phyloP scores from a whole-genome alignment of 139 green algal species.

The Chlorella ohadii region DNA sequence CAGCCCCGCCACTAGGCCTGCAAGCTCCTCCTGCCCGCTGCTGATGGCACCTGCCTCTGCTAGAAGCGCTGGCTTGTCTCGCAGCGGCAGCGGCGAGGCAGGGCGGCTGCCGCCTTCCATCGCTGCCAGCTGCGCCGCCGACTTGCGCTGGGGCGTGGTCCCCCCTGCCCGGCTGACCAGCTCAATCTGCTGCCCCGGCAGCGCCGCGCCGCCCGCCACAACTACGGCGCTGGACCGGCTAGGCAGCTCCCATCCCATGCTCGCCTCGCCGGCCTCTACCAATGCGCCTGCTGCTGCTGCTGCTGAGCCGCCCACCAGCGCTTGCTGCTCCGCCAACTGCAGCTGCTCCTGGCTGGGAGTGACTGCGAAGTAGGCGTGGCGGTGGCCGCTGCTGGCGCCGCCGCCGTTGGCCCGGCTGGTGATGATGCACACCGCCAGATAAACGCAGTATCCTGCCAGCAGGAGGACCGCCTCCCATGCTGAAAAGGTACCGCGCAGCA shows the following conservation, averaged over 20 bases:
- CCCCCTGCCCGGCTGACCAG: conserved; percentile 2
- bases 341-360: conserved; percentile 9
- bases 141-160: background rate
- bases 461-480: conserved; percentile 28
- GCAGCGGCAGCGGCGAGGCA: background rate
- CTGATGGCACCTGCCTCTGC: too few relatives aligned
- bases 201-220: background rate
- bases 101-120: background rate
- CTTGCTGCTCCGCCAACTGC: conserved; percentile 6
- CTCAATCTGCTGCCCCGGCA: conserved; percentile 5
- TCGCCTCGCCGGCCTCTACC: background rate
- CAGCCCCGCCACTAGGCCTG: too few relatives aligned
- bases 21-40: background rate
- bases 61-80: too few relatives aligned
- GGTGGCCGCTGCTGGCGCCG: background rate
- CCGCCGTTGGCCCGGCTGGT: conserved; percentile 9
- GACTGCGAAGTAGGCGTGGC: background rate
- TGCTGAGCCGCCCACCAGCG: background rate
- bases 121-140: background rate
- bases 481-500: conserved; percentile 38
- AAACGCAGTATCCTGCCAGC: conserved; percentile 42
- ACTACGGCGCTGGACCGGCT: background rate
- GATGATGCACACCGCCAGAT: conserved; percentile 40
- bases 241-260: background rate
- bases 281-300: background rate